Evolutionary conservation across 768 basidiomycete species (phyloP).

Genomic region (Zangia roseola): DNA sequence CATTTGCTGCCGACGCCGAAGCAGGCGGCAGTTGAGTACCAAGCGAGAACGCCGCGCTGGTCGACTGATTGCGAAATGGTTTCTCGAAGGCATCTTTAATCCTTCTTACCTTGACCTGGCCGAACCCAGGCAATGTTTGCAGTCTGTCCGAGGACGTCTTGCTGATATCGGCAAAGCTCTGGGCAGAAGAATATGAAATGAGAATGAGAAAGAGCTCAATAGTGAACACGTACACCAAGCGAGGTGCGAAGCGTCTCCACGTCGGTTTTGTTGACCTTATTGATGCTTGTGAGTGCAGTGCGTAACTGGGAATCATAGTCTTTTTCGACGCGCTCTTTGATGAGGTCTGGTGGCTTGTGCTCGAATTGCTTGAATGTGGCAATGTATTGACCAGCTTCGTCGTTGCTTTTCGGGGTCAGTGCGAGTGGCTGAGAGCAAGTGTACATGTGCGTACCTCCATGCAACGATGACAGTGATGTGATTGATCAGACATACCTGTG

Average conservation of each 20-base stretch:
- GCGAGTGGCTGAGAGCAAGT: neutral
- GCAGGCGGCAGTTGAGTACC: constrained; percentile 23
- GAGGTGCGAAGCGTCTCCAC: constrained; percentile 88
- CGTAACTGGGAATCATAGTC: constrained; percentile 82
- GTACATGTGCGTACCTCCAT: constrained; percentile 65
- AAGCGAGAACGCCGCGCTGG: constrained; percentile 41
- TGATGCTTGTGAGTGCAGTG: constrained; percentile 81
- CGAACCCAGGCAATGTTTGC: constrained; percentile 86
- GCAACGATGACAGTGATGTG: constrained; percentile 89
- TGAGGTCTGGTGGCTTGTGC: constrained; percentile 87
- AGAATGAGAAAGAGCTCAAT: neutral
- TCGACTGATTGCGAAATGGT: constrained; percentile 73
- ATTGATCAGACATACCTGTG: constrained; percentile 82
- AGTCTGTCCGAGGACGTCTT: constrained; percentile 71
- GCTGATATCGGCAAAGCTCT: constrained; percentile 88
- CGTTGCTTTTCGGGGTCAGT: constrained; percentile 49
- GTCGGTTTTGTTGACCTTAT: constrained; percentile 96
- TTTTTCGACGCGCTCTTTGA: constrained; percentile 93
- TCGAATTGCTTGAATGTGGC: constrained; percentile 92
- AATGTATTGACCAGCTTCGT: constrained; percentile 92
- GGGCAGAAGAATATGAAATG: constrained; percentile 5
- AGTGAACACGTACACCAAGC: constrained; percentile 69
- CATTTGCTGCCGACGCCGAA: constrained; percentile 1
- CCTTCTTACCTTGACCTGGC: constrained; percentile 89
- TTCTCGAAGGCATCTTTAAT: constrained; percentile 89